phyloP scores from a whole-genome alignment of 768 basidiomycete species.

The Piloderma croceum region DNA sequence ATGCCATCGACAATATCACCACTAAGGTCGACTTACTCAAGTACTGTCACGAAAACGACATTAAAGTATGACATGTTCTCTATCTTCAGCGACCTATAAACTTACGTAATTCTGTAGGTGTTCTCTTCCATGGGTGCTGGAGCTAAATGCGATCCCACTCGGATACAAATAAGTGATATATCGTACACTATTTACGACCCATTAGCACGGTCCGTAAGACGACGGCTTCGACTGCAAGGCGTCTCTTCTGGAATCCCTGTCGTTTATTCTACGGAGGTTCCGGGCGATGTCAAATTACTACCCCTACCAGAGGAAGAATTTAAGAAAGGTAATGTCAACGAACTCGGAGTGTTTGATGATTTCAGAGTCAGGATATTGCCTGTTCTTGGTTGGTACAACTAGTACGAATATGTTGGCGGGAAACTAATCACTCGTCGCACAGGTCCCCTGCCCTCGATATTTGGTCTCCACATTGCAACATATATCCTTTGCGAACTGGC shows the following conservation, averaged over 20 bases:
- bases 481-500: constrained; percentile 86
- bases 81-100: background rate
- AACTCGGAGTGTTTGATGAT: constrained; percentile 85
- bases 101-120: constrained; percentile 40
- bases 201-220: constrained; percentile 84
- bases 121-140: constrained; percentile 98
- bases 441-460: constrained; percentile 84
- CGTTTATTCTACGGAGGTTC: constrained; percentile 94
- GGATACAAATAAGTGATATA: constrained; percentile 93
- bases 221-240: constrained; percentile 61
- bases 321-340: constrained; percentile 80
- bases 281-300: constrained; percentile 79
- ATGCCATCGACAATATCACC: constrained; percentile 96
- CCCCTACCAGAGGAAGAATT: constrained; percentile 92
- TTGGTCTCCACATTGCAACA: constrained; percentile 85
- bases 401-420: background rate
- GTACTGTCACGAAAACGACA: constrained; percentile 72
- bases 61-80: constrained; percentile 55
- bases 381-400: constrained; percentile 59
- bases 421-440: background rate
- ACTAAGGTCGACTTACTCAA: constrained; percentile 93
- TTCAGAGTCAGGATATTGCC: constrained; percentile 92
- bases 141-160: constrained; percentile 90
- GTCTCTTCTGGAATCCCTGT: constrained; percentile 70
- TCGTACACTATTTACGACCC: constrained; percentile 91